Percentiles rank a stretch among this genome's conserved stretches.
phyloP scores from a whole-genome alignment of 148 eudicot species.

The Oxyria digyna region DNA sequence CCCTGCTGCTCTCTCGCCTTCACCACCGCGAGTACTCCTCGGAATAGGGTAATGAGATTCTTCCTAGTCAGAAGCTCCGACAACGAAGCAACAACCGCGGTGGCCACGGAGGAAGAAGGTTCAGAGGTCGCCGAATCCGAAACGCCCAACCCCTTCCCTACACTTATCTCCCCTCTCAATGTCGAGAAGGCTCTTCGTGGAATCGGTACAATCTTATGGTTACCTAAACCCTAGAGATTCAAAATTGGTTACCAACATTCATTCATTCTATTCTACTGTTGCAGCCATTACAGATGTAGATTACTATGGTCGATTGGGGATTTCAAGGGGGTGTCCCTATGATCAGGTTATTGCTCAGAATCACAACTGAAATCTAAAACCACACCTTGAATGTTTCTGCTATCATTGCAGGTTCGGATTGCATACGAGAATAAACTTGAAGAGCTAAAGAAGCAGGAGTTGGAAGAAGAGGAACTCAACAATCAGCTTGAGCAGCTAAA shows the following conservation, averaged over 20 bases:
- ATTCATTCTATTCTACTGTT: slow-evolving; percentile 7
- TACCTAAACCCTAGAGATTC: too few relatives aligned
- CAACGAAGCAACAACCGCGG: slow-evolving; percentile 3
- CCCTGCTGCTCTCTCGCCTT: background rate
- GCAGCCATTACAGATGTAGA: slow-evolving; percentile 88
- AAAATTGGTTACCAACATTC: background rate
- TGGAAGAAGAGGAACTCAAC: slow-evolving; percentile 47
- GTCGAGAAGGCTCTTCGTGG: slow-evolving; percentile 79
- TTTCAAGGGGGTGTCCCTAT: slow-evolving; percentile 46
- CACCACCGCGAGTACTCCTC: background rate
- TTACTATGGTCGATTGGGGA: slow-evolving; percentile 62
- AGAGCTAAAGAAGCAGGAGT: slow-evolving; percentile 36
- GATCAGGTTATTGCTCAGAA: slow-evolving; percentile 34
- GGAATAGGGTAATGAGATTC: background rate
- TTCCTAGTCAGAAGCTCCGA: slow-evolving; percentile 16
- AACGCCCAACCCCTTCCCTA: slow-evolving; percentile 38
- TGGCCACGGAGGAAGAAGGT: slow-evolving; percentile 4
- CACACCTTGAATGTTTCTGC: background rate
- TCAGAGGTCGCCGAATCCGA: slow-evolving; percentile 20
- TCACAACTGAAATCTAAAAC: too few relatives aligned
- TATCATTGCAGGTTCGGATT: slow-evolving; percentile 28
- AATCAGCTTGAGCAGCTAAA: slow-evolving; percentile 47
- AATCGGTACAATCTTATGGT: slow-evolving; percentile 48
- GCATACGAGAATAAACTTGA: slow-evolving; percentile 49
- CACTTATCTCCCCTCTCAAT: slow-evolving; percentile 68